Percentiles rank a stretch among this genome's conserved stretches.
These are phyloP conservation scores for Termitomyces sp. DNA, from an alignment of 768 basidiomycete species.

Conservation along the genomic window DNA sequence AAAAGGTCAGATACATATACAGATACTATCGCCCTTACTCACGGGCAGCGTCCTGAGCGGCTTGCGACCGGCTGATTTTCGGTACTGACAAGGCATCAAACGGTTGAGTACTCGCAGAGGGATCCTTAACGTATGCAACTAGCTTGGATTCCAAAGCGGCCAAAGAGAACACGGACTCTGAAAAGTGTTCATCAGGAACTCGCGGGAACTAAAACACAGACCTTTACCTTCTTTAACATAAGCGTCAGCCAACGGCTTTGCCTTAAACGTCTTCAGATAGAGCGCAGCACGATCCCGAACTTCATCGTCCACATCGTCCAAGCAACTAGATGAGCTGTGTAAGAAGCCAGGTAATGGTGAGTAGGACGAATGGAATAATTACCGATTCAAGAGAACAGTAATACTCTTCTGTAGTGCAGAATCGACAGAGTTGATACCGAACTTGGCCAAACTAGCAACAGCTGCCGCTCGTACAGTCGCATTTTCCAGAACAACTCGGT, in stretches of 20 bases:
- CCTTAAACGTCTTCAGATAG: constrained; percentile 83
- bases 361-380: constrained; percentile 15
- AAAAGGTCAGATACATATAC: constrained; percentile 6
- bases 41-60: constrained; percentile 87
- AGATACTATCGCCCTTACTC: constrained; percentile 26
- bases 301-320: constrained; percentile 99
- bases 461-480: constrained; percentile 97
- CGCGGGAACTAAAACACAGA: neutral
- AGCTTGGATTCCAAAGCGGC: constrained; percentile 87
- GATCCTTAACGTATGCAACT: constrained; percentile 90
- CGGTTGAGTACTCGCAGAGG: constrained; percentile 61
- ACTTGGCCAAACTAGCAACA: constrained; percentile 92
- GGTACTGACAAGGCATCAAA: constrained; percentile 87
- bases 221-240: constrained; percentile 88
- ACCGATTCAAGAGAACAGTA: constrained; percentile 83
- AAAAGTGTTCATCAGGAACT: constrained; percentile 6
- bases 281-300: constrained; percentile 96
- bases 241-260: constrained; percentile 73
- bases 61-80: constrained; percentile 91
- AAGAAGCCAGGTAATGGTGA: neutral
- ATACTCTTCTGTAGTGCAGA: constrained; percentile 78
- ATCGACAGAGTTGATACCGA: constrained; percentile 88
- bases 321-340: constrained; percentile 52
- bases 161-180: constrained; percentile 94
- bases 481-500: constrained; percentile 97